Base-by-base conservation (phyloP, 2,329 filamentous ascomycete species). In the Sporothrix brasiliensis region DNA sequence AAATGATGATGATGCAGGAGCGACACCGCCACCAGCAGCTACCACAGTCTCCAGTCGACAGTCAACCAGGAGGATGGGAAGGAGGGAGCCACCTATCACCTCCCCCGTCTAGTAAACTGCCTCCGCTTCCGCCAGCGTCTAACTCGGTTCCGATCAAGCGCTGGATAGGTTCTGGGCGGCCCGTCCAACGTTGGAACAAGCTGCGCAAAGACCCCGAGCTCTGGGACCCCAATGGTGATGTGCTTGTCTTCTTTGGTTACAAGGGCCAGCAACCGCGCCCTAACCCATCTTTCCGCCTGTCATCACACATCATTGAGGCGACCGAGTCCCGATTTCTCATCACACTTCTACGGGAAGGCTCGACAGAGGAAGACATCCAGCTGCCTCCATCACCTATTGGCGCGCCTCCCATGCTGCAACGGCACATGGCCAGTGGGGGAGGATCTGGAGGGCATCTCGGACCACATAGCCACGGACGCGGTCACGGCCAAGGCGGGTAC, bases 151-250 rank as follows among this genome's bases (percentile, higher is more conserved):
- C 81, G 2, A 83, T 87, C 70, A 86, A 83, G 74, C 83, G 85
- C 14, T 88, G 85, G 85, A 78, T 84, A 14, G 86, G 86, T 0
- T 80, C 78, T 3, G 85, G 85, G 0, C 78, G 82, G 16, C 81
- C 83, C 0, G 80, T 83, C 0, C 81, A 84, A 67, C 79, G 82
- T 41, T 88, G 86, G 86, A 87, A 86, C 74, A 87, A 87, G 75
- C 79, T 88, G 2, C 81, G 84, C 11, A 87, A 87, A 75, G 87
- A 89, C 65, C 85, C 86, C 1, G 87, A 88, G 73, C 77, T 89
- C 2, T 89, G 87, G 87, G 85, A 88, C 74, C 83, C 83, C 0
- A 86, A 87, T 70, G 87, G 87, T 27, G 87, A 89, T 71, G 87
- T 88, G 16, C 78, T 89, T 11, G 81, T 89, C 1, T 89, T 83